Evolutionary conservation across 257 asterid species (phyloP).

Genomic region (Cordia subcordata): DNA sequence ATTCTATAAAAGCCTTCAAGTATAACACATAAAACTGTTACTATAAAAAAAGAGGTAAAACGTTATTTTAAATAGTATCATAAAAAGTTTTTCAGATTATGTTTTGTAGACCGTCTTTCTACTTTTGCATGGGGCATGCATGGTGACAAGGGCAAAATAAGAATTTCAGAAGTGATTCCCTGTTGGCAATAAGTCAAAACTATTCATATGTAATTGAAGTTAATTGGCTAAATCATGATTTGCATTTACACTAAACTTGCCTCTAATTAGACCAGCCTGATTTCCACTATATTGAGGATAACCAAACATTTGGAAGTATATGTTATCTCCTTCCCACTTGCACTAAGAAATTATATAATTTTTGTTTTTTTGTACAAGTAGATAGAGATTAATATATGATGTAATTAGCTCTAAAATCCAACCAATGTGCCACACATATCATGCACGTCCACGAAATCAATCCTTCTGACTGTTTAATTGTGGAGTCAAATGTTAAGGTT

Average conservation of each 20-base stretch:
- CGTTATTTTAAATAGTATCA: too few species aligned
- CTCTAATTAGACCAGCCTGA: constrained; percentile 49
- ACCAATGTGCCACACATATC: constrained; percentile 5
- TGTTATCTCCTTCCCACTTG: constrained; percentile 32
- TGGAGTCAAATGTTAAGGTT: background rate
- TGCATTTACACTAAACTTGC: constrained; percentile 32
- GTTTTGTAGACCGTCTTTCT: constrained; percentile 15
- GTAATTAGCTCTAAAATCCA: background rate
- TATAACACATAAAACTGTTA: too few species aligned
- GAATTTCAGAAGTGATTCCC: constrained; percentile 2
- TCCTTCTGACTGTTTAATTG: background rate
- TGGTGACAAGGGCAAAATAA: constrained; percentile 18
- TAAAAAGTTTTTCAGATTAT: too few species aligned
- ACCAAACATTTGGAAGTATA: constrained; percentile 25
- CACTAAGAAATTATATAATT: constrained; percentile 13
- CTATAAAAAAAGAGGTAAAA: too few species aligned
- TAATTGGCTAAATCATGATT: constrained; percentile 35
- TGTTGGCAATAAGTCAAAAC: background rate
- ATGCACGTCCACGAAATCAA: background rate
- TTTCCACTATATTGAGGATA: constrained; percentile 49
- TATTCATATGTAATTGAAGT: constrained; percentile 10
- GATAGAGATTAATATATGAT: constrained; percentile 3
- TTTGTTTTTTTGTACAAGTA: constrained; percentile 12
- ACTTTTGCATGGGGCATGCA: constrained; percentile 10
- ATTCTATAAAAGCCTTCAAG: too few species aligned